Base-by-base conservation (phyloP, 2,329 filamentous ascomycete species). In the Xylariales sp. region DNA sequence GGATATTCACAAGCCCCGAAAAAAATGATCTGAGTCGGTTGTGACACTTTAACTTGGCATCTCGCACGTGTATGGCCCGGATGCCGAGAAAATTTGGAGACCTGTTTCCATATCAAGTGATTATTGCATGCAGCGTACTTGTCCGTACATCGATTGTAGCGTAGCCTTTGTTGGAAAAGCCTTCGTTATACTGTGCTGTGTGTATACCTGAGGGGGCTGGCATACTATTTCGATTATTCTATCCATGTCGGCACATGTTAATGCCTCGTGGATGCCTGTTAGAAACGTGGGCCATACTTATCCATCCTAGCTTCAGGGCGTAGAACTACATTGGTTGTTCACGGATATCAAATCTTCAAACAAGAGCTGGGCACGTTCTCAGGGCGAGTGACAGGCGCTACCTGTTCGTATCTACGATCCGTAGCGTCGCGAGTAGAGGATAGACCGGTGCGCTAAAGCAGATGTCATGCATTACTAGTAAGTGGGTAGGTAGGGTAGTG, bases 1-100 rank as follows among this genome's bases (percentile, higher is more conserved):
- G 45, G 46, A 64, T 48, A 41, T 48, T 45, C 39, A 59, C 39
- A 53, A 64, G 48, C 46, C 55, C n/a, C 41, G n/a, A 65, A 66
- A 54, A 67, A 57, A 54, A 64, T 48, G 59, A 23, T 23, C 23
- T 54, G 59, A 64, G 54, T 58, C 39, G 59, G 59, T 16, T 67
- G 48, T 23, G 46, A 34, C 14, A 58, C 52, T 55, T 32, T 54
- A 23, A 23, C 52, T 46, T 49, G 52, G 48, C 41, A 62, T 63
- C 49, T 55, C 18, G 34, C 61, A 60, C 55, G 61, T 64, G 55
- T 59, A 36, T 45, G 54, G 54, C 46, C 41, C 48, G 48, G 52
- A 57, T 54, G 53, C 46, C 41, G n/a, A 67, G 55, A 32, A 56
- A 55, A 50, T 52, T 54, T 64, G 64, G 64, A 59, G 64, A 59